Conservation (phyloP, 2,329 filamentous ascomycete genomes). For the Cytospora chrysosperma region DNA sequence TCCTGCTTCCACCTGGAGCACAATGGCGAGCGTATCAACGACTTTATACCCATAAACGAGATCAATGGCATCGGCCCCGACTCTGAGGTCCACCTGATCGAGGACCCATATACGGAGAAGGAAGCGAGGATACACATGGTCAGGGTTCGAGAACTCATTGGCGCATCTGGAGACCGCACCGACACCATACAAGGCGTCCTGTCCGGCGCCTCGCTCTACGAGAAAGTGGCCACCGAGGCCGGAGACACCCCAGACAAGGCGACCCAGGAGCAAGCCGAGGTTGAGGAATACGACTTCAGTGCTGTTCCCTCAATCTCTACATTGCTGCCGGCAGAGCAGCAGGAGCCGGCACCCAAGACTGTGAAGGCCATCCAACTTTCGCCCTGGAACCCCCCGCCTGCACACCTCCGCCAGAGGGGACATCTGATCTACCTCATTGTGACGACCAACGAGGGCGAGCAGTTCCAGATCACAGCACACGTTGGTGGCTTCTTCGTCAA, state of each 20-base stretch:
- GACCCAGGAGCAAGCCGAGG: conserved; percentile 37
- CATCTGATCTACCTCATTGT: conserved; percentile 88
- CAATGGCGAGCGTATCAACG: conserved; percentile 85
- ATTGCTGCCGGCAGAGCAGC: conserved; percentile 66
- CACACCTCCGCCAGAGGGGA: conserved; percentile 84
- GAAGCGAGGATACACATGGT: conserved; percentile 94
- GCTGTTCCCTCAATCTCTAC: conserved; percentile 65
- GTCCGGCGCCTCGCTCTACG: conserved; percentile 83
- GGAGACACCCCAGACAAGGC: conserved; percentile 46
- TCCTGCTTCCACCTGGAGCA: conserved; percentile 98
- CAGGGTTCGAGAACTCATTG: conserved; percentile 86
- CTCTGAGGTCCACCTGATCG: conserved; percentile 77
- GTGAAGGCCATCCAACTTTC: conserved; percentile 87
- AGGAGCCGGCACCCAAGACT: conserved; percentile 77
- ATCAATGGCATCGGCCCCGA: conserved; percentile 75
- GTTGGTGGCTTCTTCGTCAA: conserved; percentile 97
- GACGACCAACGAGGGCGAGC: conserved; percentile 91
- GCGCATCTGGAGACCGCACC: conserved; percentile 83
- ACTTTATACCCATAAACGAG: conserved; percentile 90
- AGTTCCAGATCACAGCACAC: conserved; percentile 89
- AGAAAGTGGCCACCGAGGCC: conserved; percentile 61
- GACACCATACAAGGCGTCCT: conserved; percentile 84
- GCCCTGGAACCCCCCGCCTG: conserved; percentile 94
- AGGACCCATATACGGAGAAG: conserved; percentile 98
- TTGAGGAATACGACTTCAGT: conserved; percentile 76